Base-by-base conservation (phyloP, 2,329 filamentous ascomycete species). In the Penicillium sp. region DNA sequence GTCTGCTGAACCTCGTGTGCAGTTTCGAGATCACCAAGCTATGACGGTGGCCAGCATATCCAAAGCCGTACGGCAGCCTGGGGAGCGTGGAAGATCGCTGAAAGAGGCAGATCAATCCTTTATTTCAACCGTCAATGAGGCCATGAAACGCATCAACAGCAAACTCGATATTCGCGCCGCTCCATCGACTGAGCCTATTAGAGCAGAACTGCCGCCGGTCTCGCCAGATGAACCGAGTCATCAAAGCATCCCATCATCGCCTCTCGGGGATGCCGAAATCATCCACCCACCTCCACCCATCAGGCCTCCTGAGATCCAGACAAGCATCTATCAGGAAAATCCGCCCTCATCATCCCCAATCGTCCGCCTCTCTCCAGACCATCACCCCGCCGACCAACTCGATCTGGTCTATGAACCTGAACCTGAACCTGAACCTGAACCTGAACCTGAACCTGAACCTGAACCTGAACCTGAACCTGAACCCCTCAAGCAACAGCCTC, bases 31-130 rank as follows among this genome's bases (percentile, higher is more conserved):
- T 36, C 73, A 75, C 46, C 69, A 72, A 46, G 34, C 63, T n/a
- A 61, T 75, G 40, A 71, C 67, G 4, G 60, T 75, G 39, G 69
- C 71, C 13, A 72, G 69, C 34, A 68, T 71, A 47, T 66, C 68
- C n/a, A 69, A 66, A 46, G 56, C 64, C 10, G 62, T 69, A 20
- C 70, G 61, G 18, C 63, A 71, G 37, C 60, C 67, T 6, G 61
- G 58, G 4, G 60, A 62, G 29, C 55, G 58, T 5, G 57, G 48
- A 5, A 43, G 54, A 30, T 46, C 51, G 13, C 54, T 66, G 23
- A 61, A 55, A 30, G 54, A 63, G 3, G 59, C 66, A 24, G 70
- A 75, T 49, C 61, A 62, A 45, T 59, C 62, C 10, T 59, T 75
- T 8, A 55, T 75, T 18, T 60, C 60, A 17, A 67, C 67, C 24